Percentiles rank a stretch among this genome's conserved stretches.
Conservation (phyloP, 2,329 filamentous ascomycete genomes). For the Pseudogymnoascus sp. region DNA sequence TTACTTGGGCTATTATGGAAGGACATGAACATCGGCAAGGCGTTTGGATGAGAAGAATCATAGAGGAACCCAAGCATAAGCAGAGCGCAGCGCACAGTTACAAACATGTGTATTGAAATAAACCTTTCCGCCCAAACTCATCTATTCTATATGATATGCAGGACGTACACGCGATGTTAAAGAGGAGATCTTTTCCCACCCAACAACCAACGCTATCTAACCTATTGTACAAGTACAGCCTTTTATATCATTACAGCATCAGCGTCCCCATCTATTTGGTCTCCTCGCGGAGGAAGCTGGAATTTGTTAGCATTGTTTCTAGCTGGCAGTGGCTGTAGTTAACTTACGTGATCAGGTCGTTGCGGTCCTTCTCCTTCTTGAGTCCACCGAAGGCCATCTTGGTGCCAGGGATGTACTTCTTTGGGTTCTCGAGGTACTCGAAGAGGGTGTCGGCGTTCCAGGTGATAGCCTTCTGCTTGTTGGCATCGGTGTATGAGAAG, state of each 20-base stretch:
- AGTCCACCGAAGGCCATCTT: constrained; percentile 99
- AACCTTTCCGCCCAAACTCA: neutral
- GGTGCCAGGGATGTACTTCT: constrained; percentile 99
- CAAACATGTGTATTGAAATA: neutral
- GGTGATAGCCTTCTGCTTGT: constrained; percentile 90
- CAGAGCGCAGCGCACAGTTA: neutral
- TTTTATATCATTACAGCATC: constrained; percentile 26
- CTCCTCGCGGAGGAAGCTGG: constrained; percentile 60
- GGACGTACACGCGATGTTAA: constrained; percentile 6
- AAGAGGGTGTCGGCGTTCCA: constrained; percentile 89
- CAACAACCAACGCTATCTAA: constrained; percentile 8
- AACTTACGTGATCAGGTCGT: constrained; percentile 93
- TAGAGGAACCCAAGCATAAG: neutral
- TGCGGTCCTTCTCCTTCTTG: constrained; percentile 99
- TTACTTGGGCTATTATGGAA: neutral
- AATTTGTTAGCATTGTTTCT: constrained; percentile 15
- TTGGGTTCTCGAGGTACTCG: constrained; percentile 99
- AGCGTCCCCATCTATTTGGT: constrained; percentile 52
- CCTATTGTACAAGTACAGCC: constrained; percentile 10
- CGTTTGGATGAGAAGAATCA: neutral
- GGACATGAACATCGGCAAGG: neutral
- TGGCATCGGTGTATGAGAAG: constrained; percentile 97
- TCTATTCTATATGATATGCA: constrained; percentile 6
- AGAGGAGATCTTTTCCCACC: constrained; percentile 4
- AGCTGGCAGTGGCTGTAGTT: neutral